Conservation (phyloP, 2,329 filamentous ascomycete genomes). For the Metarhizium album region DNA sequence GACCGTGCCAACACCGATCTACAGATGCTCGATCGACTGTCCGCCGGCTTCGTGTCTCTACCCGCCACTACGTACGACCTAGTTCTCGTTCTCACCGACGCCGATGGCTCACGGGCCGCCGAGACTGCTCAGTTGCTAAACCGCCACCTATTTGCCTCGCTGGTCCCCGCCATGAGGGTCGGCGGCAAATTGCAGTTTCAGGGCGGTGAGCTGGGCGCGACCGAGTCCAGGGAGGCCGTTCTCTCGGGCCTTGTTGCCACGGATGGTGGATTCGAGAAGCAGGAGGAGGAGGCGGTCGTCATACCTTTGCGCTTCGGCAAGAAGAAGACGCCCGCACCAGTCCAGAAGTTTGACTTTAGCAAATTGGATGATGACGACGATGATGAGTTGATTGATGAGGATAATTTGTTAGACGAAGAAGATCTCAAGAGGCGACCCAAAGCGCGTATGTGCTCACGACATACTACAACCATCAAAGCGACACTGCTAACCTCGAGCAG, state of each 20-base stretch:
- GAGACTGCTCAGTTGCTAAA: constrained; percentile 56
- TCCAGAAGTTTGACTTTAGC: constrained; percentile 43
- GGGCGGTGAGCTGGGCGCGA: constrained; percentile 44
- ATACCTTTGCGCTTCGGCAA: constrained; percentile 35
- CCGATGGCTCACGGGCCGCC: constrained; percentile 49
- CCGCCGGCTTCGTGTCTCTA: constrained; percentile 68
- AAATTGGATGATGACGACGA: constrained; percentile 43
- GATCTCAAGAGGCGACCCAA: constrained; percentile 69
- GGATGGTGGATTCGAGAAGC: constrained; percentile 61
- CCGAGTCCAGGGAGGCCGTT: constrained; percentile 64
- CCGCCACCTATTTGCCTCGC: constrained; percentile 54
- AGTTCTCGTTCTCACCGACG: constrained; percentile 73
- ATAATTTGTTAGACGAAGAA: constrained; percentile 73
- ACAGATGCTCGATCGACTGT: constrained; percentile 94
- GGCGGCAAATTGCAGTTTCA: constrained; percentile 60
- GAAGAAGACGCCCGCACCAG: constrained; percentile 22
- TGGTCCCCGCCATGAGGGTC: constrained; percentile 61
- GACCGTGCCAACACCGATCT: constrained; percentile 73
- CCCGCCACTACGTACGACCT: constrained; percentile 70
- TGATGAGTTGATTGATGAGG: constrained; percentile 86
- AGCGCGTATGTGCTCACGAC: constrained; percentile 53
- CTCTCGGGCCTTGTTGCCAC: constrained; percentile 65
- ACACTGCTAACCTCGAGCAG: constrained; percentile 26
- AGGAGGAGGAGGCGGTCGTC: constrained; percentile 49
- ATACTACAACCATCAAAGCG: background rate